Percentiles rank a stretch among this genome's conserved stretches.
These are phyloP conservation scores for Ajuga reptans DNA, from an alignment of 305 asterid genomes.

Conservation along the genomic window DNA sequence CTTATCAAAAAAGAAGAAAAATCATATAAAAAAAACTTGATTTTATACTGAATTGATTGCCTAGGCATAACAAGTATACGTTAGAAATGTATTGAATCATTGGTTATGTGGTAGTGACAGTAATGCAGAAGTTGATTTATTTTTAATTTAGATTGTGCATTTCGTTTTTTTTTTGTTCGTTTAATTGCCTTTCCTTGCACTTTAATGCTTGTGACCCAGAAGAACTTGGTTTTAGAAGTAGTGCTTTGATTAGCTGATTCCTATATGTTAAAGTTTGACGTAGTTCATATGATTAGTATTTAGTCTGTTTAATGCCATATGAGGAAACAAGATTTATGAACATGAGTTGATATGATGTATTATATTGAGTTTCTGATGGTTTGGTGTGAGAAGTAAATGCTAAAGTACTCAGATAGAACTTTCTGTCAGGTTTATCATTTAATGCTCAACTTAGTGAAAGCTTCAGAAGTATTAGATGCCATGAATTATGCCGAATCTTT, in stretches of 20 bases:
- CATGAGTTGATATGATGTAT: background rate
- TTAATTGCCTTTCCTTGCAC: background rate
- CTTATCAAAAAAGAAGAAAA: too few relatives aligned
- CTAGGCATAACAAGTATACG: background rate
- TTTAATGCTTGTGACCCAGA: slow-evolving; percentile 3
- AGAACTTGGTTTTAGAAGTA: background rate
- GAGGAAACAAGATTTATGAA: slow-evolving; percentile 2
- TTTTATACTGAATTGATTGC: background rate
- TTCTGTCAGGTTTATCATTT: background rate
- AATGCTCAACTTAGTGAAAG: slow-evolving; percentile 10
- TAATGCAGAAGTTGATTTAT: background rate
- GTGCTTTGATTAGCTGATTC: background rate
- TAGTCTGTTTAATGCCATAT: background rate
- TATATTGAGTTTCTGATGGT: background rate
- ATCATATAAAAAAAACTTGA: too few relatives aligned
- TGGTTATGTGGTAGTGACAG: background rate
- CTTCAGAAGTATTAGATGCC: background rate
- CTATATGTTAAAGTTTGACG: background rate
- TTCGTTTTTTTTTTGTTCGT: background rate
- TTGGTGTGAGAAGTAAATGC: background rate
- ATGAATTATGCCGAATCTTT: background rate
- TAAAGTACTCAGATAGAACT: background rate
- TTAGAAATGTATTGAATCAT: background rate
- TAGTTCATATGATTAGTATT: background rate
- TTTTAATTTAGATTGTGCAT: background rate